These are phyloP conservation scores for Aspergillus versicolor DNA, from an alignment of 2,329 filamentous ascomycete genomes.

Conservation along the genomic window DNA sequence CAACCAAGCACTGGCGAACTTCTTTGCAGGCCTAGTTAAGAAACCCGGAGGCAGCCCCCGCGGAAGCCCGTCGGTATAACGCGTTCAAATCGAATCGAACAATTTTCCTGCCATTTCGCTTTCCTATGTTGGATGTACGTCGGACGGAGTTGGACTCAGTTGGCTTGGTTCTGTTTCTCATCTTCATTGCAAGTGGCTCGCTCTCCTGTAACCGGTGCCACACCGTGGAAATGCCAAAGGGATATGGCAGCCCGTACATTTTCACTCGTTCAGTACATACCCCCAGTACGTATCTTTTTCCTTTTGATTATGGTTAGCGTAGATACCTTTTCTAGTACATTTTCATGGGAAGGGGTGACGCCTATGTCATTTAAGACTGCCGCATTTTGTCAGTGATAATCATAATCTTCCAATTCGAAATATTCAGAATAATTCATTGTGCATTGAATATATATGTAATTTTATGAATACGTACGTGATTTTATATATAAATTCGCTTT, in stretches of 20 bases:
- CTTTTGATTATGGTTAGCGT: constrained; percentile 15
- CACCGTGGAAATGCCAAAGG: neutral
- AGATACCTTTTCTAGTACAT: constrained; percentile 14
- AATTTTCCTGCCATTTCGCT: neutral
- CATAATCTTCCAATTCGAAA: neutral
- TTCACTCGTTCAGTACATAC: constrained; percentile 9
- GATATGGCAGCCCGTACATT: constrained; percentile 1
- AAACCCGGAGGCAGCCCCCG: constrained; percentile 43
- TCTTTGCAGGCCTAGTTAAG: constrained; percentile 61
- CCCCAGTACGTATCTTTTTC: constrained; percentile 5
- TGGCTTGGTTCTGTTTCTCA: neutral
- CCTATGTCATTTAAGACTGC: constrained; percentile 8
- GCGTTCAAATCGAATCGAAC: neutral
- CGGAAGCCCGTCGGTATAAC: constrained; percentile 35
- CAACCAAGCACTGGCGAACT: constrained; percentile 59
- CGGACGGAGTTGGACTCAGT: neutral
- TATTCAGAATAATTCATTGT: neutral
- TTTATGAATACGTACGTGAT: neutral
- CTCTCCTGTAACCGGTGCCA: neutral
- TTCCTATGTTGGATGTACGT: constrained; percentile 4
- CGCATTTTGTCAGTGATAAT: neutral
- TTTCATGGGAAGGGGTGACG: constrained; percentile 7
- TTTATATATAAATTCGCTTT: neutral
- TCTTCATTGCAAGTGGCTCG: neutral
- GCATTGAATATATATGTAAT: neutral